Base-by-base conservation (phyloP, 2,329 filamentous ascomycete genomes). In the Scopulariopsis brevicaulis region DNA sequence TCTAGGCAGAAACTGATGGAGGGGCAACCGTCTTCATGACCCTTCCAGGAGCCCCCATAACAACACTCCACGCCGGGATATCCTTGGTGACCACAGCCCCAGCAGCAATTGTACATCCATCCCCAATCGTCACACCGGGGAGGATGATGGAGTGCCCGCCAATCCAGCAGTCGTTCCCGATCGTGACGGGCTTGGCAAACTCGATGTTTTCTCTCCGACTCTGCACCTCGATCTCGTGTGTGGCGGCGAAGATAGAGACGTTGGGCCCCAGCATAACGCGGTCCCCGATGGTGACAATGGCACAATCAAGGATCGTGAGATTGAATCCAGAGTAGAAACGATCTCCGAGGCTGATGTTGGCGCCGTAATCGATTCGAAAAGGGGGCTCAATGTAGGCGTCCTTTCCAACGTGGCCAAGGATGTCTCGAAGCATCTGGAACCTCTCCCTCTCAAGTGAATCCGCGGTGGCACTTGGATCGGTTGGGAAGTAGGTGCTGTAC, bases 251-350 rank as follows among this genome's bases (percentile, higher is more conserved):
- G 58, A 94, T 79, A 55, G 76, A 81, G 0, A 92, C 86, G 63
- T 84, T 85, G 0, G 89, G 87, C 0, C 86, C 89, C 58, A 92
- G 77, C 62, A 89, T 71, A 1, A 87, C 88, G 34, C 88, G 80
- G 28, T 86, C 78, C 0, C 89, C 89, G 54, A 92, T 86, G 3
- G 69, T 74, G 48, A 92, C 84, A 2, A 82, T 73, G 62, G 82
- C 87, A n/a, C 84, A 89, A 66, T 93, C 89, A 15, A 91, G 73
- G 60, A 91, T 85, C 2, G 83, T 82, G 58, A 79, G 66, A 59
- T 70, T 70, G 58, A 72, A 72, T 60, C 84, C 84, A 52, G 82
- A 75, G 63, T 86, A 89, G 65, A 85, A 85, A n/a, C 77, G 73
- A 48, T 80, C 73, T 8, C 84, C 84, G 0, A 87, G 72, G 5